Conservation (phyloP, 495 filamentous ascomycete genomes). For the Podospora pseudocomata region DNA sequence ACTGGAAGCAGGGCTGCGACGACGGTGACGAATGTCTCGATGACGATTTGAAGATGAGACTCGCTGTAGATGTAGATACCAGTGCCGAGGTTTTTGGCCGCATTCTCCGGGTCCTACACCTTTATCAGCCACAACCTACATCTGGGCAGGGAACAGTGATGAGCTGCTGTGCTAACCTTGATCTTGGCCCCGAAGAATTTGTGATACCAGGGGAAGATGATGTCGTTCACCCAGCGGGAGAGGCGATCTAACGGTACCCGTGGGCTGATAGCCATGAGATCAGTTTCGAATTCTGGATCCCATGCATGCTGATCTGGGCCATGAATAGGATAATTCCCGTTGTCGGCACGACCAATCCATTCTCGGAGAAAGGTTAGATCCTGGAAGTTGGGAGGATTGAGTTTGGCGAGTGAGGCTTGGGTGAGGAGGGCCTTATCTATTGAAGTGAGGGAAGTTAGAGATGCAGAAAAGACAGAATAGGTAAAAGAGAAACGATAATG, state of each 20-base stretch:
- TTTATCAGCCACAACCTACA: not conserved
- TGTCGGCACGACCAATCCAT: not conserved
- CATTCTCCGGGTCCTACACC: not conserved
- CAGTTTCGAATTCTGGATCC: not conserved
- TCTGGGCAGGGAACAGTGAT: not conserved
- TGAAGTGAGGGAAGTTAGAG: not conserved
- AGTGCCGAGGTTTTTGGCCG: not conserved
- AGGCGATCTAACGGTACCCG: not conserved
- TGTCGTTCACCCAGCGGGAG: not conserved
- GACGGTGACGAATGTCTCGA: not conserved
- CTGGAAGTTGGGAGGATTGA: not conserved
- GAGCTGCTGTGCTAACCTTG: not conserved
- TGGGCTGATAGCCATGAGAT: not conserved
- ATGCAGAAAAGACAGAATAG: not conserved
- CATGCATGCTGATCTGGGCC: not conserved
- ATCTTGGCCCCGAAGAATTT: not conserved
- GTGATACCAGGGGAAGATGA: not conserved
- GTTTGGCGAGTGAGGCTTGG: not conserved
- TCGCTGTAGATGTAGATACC: not conserved
- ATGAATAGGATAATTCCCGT: not conserved
- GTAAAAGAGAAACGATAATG: not conserved
- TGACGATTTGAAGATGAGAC: not conserved
- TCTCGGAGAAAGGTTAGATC: not conserved
- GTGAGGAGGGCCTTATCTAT: not conserved
- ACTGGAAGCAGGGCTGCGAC: not conserved